Base-by-base conservation (phyloP, 2,329 filamentous ascomycete genomes). In the Trichoderma sp. region DNA sequence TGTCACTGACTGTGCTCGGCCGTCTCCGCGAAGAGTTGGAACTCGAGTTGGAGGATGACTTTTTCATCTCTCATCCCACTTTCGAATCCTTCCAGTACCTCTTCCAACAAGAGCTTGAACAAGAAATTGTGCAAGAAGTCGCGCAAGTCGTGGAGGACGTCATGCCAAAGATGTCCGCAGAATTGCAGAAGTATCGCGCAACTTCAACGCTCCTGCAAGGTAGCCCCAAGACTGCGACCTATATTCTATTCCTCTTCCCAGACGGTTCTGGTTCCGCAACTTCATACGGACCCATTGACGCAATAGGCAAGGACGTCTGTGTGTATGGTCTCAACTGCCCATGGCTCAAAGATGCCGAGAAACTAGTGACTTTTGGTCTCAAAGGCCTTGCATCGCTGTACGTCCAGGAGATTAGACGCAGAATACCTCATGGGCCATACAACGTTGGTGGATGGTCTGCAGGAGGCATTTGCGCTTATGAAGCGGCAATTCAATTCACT, bases 371-470 rank as follows among this genome's bases (percentile, higher is more conserved):
- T 3, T 76, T 62, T 56, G 75, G 75, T 24, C 65, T 77, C 16
- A 56, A 71, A 14, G 75, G 69, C 29, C 86, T 90, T 72, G 87
- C 89, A 41, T 81, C 86, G 41, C 85, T 89, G 77, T 91, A 80
- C 63, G 78, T 81, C 50, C 85, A 87, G 9, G 92, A 94, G 83
- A 93, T 95, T 83, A 92, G 91, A 84, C 89, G 91, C 8, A 91
- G 92, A 69, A 92, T 94, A 82, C 91, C 92, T 3, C 79, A 85
- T 45, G 93, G 93, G 0, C 91, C 92, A 1, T 94, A 94, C 83
- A 88, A 88, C 65, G 83, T 94, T 1, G 89, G 90, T 18, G 93
- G 93, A 33, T 95, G 93, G 93, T 93, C 90, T n/a, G 92, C 92
- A 2, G 93, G 93, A 53, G 93, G 93, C 62, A 91, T 94, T 62